Evolutionary conservation across 441 rosid species (phyloP), one percentile per base, ranked within the genome.

Genomic region (Theobroma grandiflorum): DNA sequence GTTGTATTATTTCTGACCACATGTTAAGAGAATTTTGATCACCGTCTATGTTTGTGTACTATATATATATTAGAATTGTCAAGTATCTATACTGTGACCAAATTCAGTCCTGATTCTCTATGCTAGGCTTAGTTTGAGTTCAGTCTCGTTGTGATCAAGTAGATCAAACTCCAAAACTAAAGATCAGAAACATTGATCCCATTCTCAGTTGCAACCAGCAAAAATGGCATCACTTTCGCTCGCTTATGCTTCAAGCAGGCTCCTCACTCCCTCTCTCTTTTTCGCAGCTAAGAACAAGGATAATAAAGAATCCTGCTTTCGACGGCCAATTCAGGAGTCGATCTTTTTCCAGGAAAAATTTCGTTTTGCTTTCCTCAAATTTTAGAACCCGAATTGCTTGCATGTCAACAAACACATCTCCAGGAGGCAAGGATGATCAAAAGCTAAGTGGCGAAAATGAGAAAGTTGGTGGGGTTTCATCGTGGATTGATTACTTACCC

Each of bases 401-500:
- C 35, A 72, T 53, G 76, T 53, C 63, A 20, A 53, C 9, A 10
- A n/a, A 47, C 62, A 33, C 33, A n/a, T 53, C 47, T 4, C 62
- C 18, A n/a, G 49, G 11, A 2, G 18, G 31, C 49, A 53, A 72
- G 53, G 76, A 55, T 4, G 45, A 72, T 37, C 18, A 6, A 37
- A 72, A 53, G 63, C 63, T 2, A 35, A 9, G 22, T 20, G 15
- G 31, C 33, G 33, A n/a, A n/a, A 6, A 53, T 53, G 31, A 52
- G 62, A 37, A 52, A 10, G 75, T 18, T 9, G 62, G 33, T 5
- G 4, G 37, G 59, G 33, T 37, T 72, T 72, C 63, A 10, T 37
- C 62, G 6, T 72, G 31, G 63, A 38, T 53, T 53, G 63, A 72
- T 35, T 53, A 18, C 76, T 72, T 72, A 11, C 76, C 76, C 18